phyloP scores from a whole-genome alignment of 805 yeast species.

The Barnettozyma salicaria region DNA sequence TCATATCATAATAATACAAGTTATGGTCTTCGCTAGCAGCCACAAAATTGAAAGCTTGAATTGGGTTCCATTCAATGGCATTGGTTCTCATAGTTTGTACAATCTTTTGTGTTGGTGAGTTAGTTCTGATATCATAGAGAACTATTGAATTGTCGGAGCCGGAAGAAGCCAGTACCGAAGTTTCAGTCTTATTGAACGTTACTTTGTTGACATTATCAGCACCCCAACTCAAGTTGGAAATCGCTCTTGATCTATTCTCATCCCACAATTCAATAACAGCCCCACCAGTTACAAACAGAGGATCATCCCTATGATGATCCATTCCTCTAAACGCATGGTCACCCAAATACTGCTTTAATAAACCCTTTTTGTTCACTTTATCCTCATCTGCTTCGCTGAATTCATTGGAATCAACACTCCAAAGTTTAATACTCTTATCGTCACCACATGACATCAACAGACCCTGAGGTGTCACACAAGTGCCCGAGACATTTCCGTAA shows the following conservation, averaged over 20 bases:
- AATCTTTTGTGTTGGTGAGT: conserved; percentile 87
- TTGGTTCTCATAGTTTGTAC: conserved; percentile 79
- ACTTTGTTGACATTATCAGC: conserved; percentile 85
- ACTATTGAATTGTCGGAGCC: conserved; percentile 89
- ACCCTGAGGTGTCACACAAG: conserved; percentile 52
- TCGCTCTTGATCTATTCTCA: conserved; percentile 66
- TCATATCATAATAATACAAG: conserved; percentile 92
- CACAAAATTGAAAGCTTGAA: conserved; percentile 93
- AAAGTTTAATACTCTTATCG: conserved; percentile 82
- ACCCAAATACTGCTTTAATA: conserved; percentile 75
- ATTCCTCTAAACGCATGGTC: conserved; percentile 78
- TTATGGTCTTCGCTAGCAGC: conserved; percentile 94
- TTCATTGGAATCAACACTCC: conserved; percentile 67
- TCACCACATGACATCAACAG: conserved; percentile 79
- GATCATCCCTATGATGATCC: conserved; percentile 77
- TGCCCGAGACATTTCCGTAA: conserved; percentile 82
- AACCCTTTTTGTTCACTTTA: conserved; percentile 40
- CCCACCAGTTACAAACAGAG: conserved; percentile 87
- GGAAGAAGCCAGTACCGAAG: conserved; percentile 80
- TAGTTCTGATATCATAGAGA: conserved; percentile 83
- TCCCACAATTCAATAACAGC: conserved; percentile 92
- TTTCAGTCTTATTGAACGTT: conserved; percentile 84
- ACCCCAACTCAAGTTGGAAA: conserved; percentile 87
- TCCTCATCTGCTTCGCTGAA: conserved; percentile 34
- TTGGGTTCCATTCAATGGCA: conserved; percentile 91